Evolutionary conservation across 768 basidiomycete genomes (phyloP).

Genomic region (Rhodosporidiobolus odoratus): DNA sequence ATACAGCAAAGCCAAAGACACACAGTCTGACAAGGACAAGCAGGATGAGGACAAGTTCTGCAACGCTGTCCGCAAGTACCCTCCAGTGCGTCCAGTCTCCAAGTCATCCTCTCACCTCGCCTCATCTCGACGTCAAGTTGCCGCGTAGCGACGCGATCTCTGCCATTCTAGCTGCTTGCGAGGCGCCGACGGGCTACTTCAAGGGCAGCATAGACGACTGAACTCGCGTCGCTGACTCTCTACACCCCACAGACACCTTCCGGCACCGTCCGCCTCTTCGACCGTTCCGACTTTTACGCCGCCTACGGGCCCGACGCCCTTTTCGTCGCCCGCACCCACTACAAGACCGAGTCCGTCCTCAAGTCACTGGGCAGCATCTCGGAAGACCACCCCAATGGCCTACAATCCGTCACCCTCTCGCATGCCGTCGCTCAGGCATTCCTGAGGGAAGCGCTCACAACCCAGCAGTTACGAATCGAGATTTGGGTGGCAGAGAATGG

Average conservation of each 20-base stretch:
- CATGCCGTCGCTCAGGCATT: slow-evolving; percentile 70
- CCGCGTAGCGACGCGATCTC: slow-evolving; percentile 23
- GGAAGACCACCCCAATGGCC: slow-evolving; percentile 42
- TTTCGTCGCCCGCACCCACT: slow-evolving; percentile 62
- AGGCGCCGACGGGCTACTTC: too few relatives aligned
- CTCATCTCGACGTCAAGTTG: not conserved
- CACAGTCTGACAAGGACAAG: not conserved
- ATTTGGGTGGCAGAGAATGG: slow-evolving; percentile 68
- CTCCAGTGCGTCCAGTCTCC: not conserved
- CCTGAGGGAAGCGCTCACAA: slow-evolving; percentile 80
- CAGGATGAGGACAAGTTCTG: slow-evolving; percentile 10
- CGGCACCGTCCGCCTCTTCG: slow-evolving; percentile 83
- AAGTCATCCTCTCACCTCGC: not conserved
- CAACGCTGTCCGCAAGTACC: slow-evolving; percentile 10
- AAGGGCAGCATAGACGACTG: not conserved
- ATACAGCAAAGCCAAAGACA: slow-evolving; percentile 21
- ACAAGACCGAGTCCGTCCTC: slow-evolving; percentile 76
- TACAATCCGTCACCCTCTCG: slow-evolving; percentile 69
- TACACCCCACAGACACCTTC: slow-evolving; percentile 44
- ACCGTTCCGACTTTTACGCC: slow-evolving; percentile 74
- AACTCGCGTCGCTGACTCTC: not conserved
- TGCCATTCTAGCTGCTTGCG: too few relatives aligned
- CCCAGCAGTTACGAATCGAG: slow-evolving; percentile 82
- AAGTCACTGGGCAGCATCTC: slow-evolving; percentile 66
- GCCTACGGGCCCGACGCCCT: slow-evolving; percentile 81